Evolutionary conservation across 2,329 filamentous ascomycete genomes (phyloP).

Genomic region (Pseudogymnoascus sp.): DNA sequence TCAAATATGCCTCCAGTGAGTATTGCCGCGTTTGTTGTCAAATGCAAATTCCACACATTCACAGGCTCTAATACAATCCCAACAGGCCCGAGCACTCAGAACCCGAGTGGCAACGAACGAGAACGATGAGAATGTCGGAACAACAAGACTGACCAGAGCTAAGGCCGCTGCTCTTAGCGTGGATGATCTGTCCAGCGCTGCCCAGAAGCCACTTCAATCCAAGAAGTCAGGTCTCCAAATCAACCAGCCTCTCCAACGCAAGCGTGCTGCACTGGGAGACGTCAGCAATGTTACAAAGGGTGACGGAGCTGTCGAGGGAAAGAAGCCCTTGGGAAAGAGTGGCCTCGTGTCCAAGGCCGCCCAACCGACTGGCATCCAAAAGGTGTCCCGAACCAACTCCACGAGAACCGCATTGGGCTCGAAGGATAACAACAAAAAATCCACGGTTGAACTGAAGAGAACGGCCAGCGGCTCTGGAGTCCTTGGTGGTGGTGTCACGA

Average conservation of each 20-base stretch:
- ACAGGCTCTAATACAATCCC: not conserved
- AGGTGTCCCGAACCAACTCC: constrained; percentile 50
- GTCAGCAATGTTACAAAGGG: constrained; percentile 90
- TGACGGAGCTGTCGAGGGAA: constrained; percentile 56
- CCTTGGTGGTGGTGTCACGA: constrained; percentile 50
- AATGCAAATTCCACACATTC: not conserved
- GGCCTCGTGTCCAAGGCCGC: constrained; percentile 73
- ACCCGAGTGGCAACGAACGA: constrained; percentile 77
- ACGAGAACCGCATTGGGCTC: constrained; percentile 55
- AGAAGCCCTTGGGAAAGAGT: constrained; percentile 62
- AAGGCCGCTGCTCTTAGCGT: constrained; percentile 70
- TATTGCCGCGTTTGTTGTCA: constrained; percentile 19
- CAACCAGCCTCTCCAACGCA: constrained; percentile 48
- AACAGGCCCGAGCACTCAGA: constrained; percentile 56
- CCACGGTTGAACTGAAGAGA: constrained; percentile 58
- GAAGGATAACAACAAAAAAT: constrained; percentile 62
- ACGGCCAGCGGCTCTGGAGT: constrained; percentile 65
- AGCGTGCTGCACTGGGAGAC: constrained; percentile 82
- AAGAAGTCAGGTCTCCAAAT: constrained; percentile 55
- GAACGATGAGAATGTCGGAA: constrained; percentile 80
- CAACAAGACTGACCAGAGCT: constrained; percentile 83
- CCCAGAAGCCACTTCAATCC: constrained; percentile 59
- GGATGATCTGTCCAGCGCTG: constrained; percentile 48
- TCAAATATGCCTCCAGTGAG: constrained; percentile 50
- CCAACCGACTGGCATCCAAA: constrained; percentile 76